Evolutionary conservation across 2,329 filamentous ascomycete genomes (phyloP).

Genomic region (Penicillium aurantiogriseum): DNA sequence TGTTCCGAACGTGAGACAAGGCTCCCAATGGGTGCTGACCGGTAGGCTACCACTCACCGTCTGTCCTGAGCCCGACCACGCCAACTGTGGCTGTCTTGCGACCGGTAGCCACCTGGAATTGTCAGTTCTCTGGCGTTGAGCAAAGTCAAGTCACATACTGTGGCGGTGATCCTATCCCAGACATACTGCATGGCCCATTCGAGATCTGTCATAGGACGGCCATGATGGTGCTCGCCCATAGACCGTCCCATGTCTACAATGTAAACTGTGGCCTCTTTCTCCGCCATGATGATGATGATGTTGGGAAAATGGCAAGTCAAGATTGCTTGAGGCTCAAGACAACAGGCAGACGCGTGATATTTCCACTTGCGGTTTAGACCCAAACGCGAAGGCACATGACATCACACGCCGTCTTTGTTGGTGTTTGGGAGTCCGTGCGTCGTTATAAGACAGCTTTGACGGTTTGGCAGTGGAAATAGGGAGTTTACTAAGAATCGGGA

Average conservation of each 20-base stretch:
- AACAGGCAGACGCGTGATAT: constrained; percentile 44
- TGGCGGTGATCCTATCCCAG: constrained; percentile 86
- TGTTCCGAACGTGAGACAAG: constrained; percentile 23
- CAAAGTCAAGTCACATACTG: constrained; percentile 50
- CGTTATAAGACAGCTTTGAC: neutral
- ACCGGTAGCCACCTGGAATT: constrained; percentile 56
- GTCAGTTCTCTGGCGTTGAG: neutral
- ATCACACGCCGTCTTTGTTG: constrained; percentile 26
- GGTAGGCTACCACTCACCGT: constrained; percentile 48
- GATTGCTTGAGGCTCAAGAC: constrained; percentile 8
- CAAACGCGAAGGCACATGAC: constrained; percentile 43
- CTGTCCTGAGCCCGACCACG: constrained; percentile 80
- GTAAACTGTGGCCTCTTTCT: constrained; percentile 91
- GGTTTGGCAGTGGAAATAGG: constrained; percentile 11
- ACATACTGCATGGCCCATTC: constrained; percentile 89
- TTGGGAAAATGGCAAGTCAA: constrained; percentile 1
- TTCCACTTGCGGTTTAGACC: constrained; percentile 34
- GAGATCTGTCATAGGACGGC: constrained; percentile 73
- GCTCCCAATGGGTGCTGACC: neutral
- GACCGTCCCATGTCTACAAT: constrained; percentile 83
- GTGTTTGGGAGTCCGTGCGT: constrained; percentile 12
- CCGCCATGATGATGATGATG: constrained; percentile 63
- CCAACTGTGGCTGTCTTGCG: constrained; percentile 73
- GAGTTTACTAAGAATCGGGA: neutral
- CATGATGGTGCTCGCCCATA: constrained; percentile 73